These are phyloP conservation scores for Cladosporium colombiae DNA, from an alignment of 2,329 filamentous ascomycete genomes.

Conservation along the genomic window DNA sequence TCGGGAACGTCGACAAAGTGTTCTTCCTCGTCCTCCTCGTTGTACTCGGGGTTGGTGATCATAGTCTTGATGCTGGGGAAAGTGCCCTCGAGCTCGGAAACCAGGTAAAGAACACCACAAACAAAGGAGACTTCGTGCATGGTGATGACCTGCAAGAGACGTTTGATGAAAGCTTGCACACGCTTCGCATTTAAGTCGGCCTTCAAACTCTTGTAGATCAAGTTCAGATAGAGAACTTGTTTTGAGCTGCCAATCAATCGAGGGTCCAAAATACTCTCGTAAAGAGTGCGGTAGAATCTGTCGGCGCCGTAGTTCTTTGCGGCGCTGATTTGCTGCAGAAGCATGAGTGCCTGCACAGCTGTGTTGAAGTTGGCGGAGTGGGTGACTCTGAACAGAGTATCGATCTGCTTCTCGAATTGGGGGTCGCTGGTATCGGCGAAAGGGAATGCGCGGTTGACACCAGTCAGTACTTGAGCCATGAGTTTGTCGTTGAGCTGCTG, in stretches of 20 bases:
- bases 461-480: constrained; percentile 85
- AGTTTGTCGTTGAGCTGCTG: constrained; percentile 83
- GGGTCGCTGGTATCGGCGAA: constrained; percentile 81
- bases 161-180: constrained; percentile 94
- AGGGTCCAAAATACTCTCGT: constrained; percentile 91
- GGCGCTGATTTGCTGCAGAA: constrained; percentile 88
- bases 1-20: constrained; percentile 67
- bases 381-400: constrained; percentile 92
- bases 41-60: constrained; percentile 73
- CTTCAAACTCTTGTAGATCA: constrained; percentile 85
- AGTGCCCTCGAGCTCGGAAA: constrained; percentile 74
- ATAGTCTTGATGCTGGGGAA: constrained; percentile 81
- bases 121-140: constrained; percentile 91
- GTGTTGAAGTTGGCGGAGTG: constrained; percentile 99
- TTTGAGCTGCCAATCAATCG: constrained; percentile 88
- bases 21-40: constrained; percentile 63
- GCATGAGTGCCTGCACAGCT: constrained; percentile 88
- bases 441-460: constrained; percentile 93
- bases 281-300: constrained; percentile 91
- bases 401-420: constrained; percentile 81
- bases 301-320: constrained; percentile 81
- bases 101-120: constrained; percentile 87
- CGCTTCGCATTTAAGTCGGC: constrained; percentile 85
- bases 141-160: constrained; percentile 81
- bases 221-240: constrained; percentile 90